Conservation (phyloP, 1,284 basidiomycete genomes). For the Retiboletus flavoniger region DNA sequence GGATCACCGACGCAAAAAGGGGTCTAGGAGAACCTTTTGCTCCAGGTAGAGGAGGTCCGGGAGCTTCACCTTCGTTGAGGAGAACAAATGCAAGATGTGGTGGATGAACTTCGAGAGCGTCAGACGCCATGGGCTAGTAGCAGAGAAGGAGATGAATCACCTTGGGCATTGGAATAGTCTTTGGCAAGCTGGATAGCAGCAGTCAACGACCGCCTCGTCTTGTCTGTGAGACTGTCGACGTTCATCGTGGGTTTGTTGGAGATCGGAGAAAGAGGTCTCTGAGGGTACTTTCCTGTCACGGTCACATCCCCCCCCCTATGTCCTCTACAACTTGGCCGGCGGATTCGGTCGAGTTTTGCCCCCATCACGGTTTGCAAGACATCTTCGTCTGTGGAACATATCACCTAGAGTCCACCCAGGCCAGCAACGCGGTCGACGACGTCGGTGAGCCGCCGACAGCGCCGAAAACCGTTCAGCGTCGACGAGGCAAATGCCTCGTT, state of each 20-base stretch:
- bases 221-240: conserved; percentile 76
- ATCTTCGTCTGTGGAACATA: conserved; percentile 91
- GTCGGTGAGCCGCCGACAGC: neutral
- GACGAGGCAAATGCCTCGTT: conserved; percentile 69
- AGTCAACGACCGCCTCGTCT: conserved; percentile 63
- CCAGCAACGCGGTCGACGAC: neutral
- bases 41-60: conserved; percentile 34
- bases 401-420: conserved; percentile 47
- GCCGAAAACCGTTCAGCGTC: conserved; percentile 35
- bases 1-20: conserved; percentile 73
- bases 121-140: neutral
- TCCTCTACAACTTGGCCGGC: conserved; percentile 78
- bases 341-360: conserved; percentile 90
- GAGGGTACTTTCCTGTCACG: conserved; percentile 1
- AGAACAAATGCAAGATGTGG: conserved; percentile 77
- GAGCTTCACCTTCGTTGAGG: conserved; percentile 57
- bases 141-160: conserved; percentile 35
- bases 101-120: conserved; percentile 55
- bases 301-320: neutral
- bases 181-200: conserved; percentile 78
- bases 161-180: conserved; percentile 79
- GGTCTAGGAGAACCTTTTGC: conserved; percentile 37
- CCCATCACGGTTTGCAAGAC: conserved; percentile 53
- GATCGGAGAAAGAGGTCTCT: neutral
- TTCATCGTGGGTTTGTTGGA: conserved; percentile 46